These are phyloP conservation scores for Endothia cerciana DNA, from an alignment of 2,329 filamentous ascomycete species.

Conservation along the genomic window DNA sequence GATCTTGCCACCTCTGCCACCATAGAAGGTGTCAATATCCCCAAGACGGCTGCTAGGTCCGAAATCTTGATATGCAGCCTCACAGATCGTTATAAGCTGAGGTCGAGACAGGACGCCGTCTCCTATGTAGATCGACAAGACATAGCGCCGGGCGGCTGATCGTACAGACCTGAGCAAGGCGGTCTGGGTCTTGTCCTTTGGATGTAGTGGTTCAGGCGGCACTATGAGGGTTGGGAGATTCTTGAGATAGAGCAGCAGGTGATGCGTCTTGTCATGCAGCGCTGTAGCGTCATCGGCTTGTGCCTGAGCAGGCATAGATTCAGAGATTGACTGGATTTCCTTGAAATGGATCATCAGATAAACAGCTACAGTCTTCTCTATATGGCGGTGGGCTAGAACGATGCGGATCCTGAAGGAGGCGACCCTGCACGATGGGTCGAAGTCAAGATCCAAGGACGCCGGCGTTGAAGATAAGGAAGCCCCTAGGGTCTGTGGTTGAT, in stretches of 20 bases:
- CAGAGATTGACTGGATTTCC: conserved; percentile 4
- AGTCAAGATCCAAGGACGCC: conserved; percentile 6
- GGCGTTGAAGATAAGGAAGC: conserved; percentile 9
- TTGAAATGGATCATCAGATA: conserved; percentile 2
- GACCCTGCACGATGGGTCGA: neutral
- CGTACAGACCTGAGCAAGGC: conserved; percentile 19
- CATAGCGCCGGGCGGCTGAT: conserved; percentile 14
- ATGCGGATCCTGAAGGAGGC: conserved; percentile 9
- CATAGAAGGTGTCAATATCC: conserved; percentile 15
- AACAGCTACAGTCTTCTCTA: neutral
- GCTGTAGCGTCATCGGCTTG: neutral
- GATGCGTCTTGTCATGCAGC: neutral
- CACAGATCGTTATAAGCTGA: conserved; percentile 18
- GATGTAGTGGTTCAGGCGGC: conserved; percentile 14
- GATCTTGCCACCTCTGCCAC: conserved; percentile 18
- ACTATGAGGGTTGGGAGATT: neutral
- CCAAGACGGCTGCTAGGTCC: neutral
- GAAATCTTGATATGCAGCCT: conserved; percentile 12
- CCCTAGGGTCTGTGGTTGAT: neutral
- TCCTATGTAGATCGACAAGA: conserved; percentile 10
- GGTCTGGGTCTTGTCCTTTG: conserved; percentile 22
- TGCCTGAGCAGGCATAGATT: neutral
- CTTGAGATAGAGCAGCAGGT: conserved; percentile 2
- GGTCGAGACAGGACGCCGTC: neutral
- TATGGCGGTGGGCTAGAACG: neutral